Evolutionary conservation across 768 basidiomycete species (phyloP), one percentile per base, ranked within the genome.

Genomic region (Russula vinacea): DNA sequence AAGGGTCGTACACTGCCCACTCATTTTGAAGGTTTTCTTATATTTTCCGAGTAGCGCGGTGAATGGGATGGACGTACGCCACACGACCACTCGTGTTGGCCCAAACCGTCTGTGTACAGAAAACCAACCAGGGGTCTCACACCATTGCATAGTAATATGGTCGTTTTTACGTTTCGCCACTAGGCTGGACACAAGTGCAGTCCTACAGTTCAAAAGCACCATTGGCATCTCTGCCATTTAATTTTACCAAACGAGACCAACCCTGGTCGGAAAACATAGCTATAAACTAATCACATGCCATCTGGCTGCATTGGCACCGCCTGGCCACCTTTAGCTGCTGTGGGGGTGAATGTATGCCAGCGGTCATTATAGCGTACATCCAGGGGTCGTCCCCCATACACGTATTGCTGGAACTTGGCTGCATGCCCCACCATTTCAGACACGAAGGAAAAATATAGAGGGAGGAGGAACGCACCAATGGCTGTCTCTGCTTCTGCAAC

Each of bases 331-430:
- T 92, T 94, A 1, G 93, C 94, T 42, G 94, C 89, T 16, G 87
- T 85, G 0, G 90, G 88, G 4, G 93, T 83, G 75, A 96, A 97
- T 0, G 90, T 91, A 74, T 97, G 94, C 92, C 92, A 94, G 68
- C 93, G 86, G 71, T 94, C 92, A 74, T 96, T 97, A 84, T 93
- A 96, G 67, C 91, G 87, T 40, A 97, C 94, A 71, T 95, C 89
- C 29, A 94, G 76, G 40, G 94, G 94, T 51, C 94, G 79, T 17
- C 94, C 40, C 82, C 94, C 94, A 69, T 97, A 97, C 85, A 94
- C 88, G 71, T 98, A 98, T 33, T 89, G 86, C 73, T 92, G 91
- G 82, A 98, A 98, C 77, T 97, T 98, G 60, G 93, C 92, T 64
- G 32, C 7, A 29, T 29, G 7, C 49, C 49, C 3, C 85, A 64